Evolutionary conservation across 352 stramenopile genomes (phyloP).

Genomic region (Aphanomyces euteiches): DNA sequence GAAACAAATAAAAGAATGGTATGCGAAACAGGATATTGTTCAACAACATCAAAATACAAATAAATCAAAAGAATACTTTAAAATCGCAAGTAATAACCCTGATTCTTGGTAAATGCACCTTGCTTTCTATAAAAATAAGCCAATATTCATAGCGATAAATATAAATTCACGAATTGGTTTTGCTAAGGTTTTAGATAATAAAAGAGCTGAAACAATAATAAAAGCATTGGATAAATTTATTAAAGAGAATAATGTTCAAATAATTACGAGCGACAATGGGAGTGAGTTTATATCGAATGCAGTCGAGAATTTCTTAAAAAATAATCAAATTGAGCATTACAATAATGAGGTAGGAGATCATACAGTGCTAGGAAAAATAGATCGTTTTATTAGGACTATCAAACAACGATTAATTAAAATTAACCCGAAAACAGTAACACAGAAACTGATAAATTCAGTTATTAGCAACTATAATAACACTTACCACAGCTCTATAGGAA

Average conservation of each 20-base stretch:
- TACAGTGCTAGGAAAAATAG: conserved; percentile 33
- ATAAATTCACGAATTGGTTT: conserved; percentile 42
- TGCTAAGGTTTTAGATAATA: conserved; percentile 39
- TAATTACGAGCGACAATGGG: conserved; percentile 37
- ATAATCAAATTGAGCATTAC: conserved; percentile 31
- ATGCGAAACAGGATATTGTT: conserved; percentile 30
- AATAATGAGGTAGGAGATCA: conserved; percentile 33
- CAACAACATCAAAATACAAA: conserved; percentile 34
- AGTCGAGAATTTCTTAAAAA: conserved; percentile 29
- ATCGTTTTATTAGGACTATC: conserved; percentile 36
- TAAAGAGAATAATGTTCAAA: conserved; percentile 32
- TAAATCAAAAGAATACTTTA: neutral
- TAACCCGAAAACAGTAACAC: conserved; percentile 8
- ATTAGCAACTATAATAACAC: conserved; percentile 33
- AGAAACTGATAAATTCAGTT: conserved; percentile 28
- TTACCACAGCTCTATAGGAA: conserved; percentile 16
- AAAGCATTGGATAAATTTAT: conserved; percentile 33
- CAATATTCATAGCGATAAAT: conserved; percentile 40
- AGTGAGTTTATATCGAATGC: conserved; percentile 29
- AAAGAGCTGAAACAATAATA: conserved; percentile 34
- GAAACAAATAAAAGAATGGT: conserved; percentile 36
- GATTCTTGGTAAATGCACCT: conserved; percentile 39
- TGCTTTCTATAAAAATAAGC: conserved; percentile 30
- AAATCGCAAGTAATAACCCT: conserved; percentile 29
- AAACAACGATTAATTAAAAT: conserved; percentile 33